These are phyloP conservation scores for Boletus eberwhitei DNA, from an alignment of 768 basidiomycete species.

Conservation along the genomic window DNA sequence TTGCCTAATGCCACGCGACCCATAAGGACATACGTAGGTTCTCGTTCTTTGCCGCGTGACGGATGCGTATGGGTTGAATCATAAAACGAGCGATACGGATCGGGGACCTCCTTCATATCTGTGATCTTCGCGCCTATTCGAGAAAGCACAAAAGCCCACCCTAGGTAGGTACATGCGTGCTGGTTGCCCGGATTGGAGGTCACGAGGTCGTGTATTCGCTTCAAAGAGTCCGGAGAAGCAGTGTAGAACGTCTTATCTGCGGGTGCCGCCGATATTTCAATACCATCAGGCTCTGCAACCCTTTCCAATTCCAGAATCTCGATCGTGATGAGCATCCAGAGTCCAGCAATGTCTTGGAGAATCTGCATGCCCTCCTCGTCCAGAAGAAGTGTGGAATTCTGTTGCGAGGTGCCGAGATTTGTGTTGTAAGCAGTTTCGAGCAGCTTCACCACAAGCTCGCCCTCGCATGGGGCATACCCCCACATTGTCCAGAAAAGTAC, in stretches of 20 bases:
- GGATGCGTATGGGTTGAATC: constrained; percentile 45
- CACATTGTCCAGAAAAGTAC: constrained; percentile 90
- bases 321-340: constrained; percentile 77
- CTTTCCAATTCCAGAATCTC: constrained; percentile 81
- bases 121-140: constrained; percentile 47
- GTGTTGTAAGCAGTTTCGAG: constrained; percentile 63
- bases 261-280: constrained; percentile 54
- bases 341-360: constrained; percentile 60
- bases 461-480: constrained; percentile 65
- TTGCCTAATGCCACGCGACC: constrained; percentile 52
- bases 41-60: constrained; percentile 51
- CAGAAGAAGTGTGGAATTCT: constrained; percentile 59
- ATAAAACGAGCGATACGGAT: constrained; percentile 54
- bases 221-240: constrained; percentile 58
- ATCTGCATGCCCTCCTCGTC: constrained; percentile 72
- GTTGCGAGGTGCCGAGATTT: constrained; percentile 61
- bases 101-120: constrained; percentile 50
- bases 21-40: constrained; percentile 58
- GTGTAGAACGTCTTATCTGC: constrained; percentile 51
- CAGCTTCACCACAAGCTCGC: constrained; percentile 58
- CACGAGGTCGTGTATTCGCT: constrained; percentile 66
- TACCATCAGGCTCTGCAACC: constrained; percentile 47
- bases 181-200: constrained; percentile 57
- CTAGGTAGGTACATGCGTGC: constrained; percentile 67
- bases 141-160: constrained; percentile 83